phyloP scores from a whole-genome alignment of 805 yeast genomes.

The Ascoidea asiatica region DNA sequence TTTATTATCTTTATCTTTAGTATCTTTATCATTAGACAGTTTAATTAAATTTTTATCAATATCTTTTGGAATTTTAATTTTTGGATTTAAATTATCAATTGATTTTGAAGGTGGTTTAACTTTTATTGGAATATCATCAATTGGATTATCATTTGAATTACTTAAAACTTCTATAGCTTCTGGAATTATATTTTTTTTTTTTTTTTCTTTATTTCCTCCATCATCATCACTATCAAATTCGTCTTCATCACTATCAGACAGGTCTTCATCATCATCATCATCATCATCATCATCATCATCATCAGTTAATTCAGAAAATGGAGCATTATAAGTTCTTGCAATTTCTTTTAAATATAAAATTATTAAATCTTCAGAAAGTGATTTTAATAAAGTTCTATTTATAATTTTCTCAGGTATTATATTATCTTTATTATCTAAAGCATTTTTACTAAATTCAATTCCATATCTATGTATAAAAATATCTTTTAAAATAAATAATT shows the following conservation, averaged over 20 bases:
- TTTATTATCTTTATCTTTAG: no score
- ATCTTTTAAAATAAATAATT: slow-evolving; percentile 47
- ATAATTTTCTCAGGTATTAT: slow-evolving; percentile 58
- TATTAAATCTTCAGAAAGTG: slow-evolving; percentile 57
- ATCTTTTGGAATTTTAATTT: slow-evolving; percentile 26
- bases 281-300: slow-evolving; percentile 17
- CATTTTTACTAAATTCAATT: slow-evolving; percentile 44
- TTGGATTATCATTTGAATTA: slow-evolving; percentile 7
- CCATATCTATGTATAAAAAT: slow-evolving; percentile 52
- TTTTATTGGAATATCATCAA: slow-evolving; percentile 24
- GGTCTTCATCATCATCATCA: slow-evolving; percentile 15
- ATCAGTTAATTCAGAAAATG: slow-evolving; percentile 44
- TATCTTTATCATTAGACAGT: no score
- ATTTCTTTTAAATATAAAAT: slow-evolving; percentile 63
- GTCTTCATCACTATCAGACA: slow-evolving; percentile 14
- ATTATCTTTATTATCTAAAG: slow-evolving; percentile 33
- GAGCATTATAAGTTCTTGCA: slow-evolving; percentile 66
- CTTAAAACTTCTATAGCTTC: slow-evolving; percentile 13
- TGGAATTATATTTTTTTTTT: slow-evolving; percentile 1
- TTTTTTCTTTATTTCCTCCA: slow-evolving; percentile 16
- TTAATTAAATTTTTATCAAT: slow-evolving; percentile 21
- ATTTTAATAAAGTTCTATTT: slow-evolving; percentile 46
- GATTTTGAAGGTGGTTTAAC: slow-evolving; percentile 28
- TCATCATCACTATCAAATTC: slow-evolving; percentile 23
- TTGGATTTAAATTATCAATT: slow-evolving; percentile 25